Evolutionary conservation across 257 asterid species (phyloP).

Genomic region (Nicotiana knightiana): DNA sequence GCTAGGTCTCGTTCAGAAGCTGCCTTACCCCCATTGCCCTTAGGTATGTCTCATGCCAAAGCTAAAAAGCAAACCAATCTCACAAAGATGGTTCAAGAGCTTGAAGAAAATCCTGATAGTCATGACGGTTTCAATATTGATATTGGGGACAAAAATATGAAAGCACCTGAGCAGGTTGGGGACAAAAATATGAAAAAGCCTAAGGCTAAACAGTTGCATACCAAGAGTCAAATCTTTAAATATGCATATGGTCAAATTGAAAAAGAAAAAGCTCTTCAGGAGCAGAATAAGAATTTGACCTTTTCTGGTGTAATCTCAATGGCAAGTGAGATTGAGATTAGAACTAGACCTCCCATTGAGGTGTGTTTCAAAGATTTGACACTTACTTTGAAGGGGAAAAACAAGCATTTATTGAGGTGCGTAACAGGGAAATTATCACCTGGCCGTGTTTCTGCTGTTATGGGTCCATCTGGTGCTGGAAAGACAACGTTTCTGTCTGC

Average conservation of each 20-base stretch:
- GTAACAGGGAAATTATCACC: slow-evolving; percentile 83
- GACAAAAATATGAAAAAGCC: slow-evolving; percentile 76
- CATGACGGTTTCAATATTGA: slow-evolving; percentile 80
- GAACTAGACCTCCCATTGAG: slow-evolving; percentile 72
- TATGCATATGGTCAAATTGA: slow-evolving; percentile 94
- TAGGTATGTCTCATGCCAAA: slow-evolving; percentile 33
- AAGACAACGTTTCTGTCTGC: slow-evolving; percentile 97
- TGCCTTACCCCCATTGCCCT: slow-evolving; percentile 59
- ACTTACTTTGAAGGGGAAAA: slow-evolving; percentile 78
- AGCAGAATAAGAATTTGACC: slow-evolving; percentile 73
- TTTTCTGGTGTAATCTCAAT: slow-evolving; percentile 87
- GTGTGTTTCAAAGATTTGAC: slow-evolving; percentile 82
- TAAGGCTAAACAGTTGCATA: slow-evolving; percentile 69
- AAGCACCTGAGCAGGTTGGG: slow-evolving; percentile 57
- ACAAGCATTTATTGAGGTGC: slow-evolving; percentile 76
- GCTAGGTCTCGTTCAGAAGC: slow-evolving; percentile 68
- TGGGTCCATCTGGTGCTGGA: slow-evolving; percentile 99
- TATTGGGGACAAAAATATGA: slow-evolving; percentile 82
- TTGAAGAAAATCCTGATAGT: slow-evolving; percentile 77
- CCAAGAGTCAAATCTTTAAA: slow-evolving; percentile 92
- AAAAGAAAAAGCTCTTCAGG: slow-evolving; percentile 85
- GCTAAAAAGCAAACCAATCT: slow-evolving; percentile 62
- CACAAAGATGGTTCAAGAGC: slow-evolving; percentile 84
- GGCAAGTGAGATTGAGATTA: slow-evolving; percentile 61
- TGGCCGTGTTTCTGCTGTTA: slow-evolving; percentile 92